Evolutionary conservation across 805 yeast genomes (phyloP).

Genomic region (Zygotorulaspora chibaensis): DNA sequence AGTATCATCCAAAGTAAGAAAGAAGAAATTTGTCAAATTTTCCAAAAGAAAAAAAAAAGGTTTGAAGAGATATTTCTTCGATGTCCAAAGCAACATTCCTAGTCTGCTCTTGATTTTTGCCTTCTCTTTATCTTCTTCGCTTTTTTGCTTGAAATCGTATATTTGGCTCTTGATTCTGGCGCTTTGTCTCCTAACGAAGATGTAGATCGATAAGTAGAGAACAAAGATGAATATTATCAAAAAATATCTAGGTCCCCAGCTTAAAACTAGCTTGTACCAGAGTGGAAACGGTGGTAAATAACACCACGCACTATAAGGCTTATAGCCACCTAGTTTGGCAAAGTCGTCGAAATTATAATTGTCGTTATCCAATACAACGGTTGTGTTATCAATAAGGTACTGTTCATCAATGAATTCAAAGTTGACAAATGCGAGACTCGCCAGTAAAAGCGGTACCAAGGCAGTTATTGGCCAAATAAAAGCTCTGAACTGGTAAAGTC

Average conservation of each 20-base stretch:
- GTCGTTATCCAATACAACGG: conserved; percentile 27
- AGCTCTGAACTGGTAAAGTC: conserved; percentile 56
- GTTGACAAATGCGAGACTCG: conserved; percentile 65
- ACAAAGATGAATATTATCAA: conserved; percentile 58
- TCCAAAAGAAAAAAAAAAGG: conserved; percentile 11
- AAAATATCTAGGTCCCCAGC: conserved; percentile 79
- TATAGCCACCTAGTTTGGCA: conserved; percentile 46
- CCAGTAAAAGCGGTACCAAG: conserved; percentile 60
- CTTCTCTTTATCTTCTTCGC: conserved; percentile 4
- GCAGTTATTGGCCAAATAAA: conserved; percentile 56
- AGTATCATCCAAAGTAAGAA: conserved; percentile 22
- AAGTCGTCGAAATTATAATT: conserved; percentile 18
- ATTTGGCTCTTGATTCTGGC: conserved; percentile 43
- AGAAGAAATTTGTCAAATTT: conserved; percentile 19
- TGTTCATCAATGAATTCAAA: conserved; percentile 18
- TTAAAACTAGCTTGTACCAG: conserved; percentile 68
- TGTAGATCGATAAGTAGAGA: conserved; percentile 67
- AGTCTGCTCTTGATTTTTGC: conserved; percentile 3
- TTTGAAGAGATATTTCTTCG: conserved; percentile 3
- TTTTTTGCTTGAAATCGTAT: conserved; percentile 24
- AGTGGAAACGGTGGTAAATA: conserved; percentile 66
- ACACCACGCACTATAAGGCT: conserved; percentile 69
- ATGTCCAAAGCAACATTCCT: not conserved
- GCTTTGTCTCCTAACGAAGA: conserved; percentile 64
- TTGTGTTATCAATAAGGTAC: conserved; percentile 16